Conservation (phyloP, 371 early-diverging fungal species). For the Cokeromyces recurvatus region DNA sequence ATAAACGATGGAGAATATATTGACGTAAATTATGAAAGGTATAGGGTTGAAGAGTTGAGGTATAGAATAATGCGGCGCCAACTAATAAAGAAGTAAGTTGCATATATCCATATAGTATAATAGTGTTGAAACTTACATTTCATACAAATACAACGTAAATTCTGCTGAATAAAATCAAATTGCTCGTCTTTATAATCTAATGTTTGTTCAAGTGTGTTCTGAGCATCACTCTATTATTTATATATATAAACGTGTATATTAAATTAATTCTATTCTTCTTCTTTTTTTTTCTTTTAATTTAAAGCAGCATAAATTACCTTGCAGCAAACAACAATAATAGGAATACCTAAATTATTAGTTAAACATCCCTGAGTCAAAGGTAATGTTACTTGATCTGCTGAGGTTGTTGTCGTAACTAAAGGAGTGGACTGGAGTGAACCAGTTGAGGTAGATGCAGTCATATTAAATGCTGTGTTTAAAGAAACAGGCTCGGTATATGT, state of each 20-base stretch:
- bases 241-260: too few relatives aligned
- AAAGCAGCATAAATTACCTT: slow-evolving; percentile 55
- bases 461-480: slow-evolving; percentile 19
- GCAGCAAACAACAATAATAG: slow-evolving; percentile 83
- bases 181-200: slow-evolving; percentile 85
- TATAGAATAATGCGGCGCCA: slow-evolving; percentile 91
- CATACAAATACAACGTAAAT: slow-evolving; percentile 84
- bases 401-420: slow-evolving; percentile 42
- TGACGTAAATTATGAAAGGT: slow-evolving; percentile 75
- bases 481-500: slow-evolving; percentile 51
- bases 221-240: slow-evolving; percentile 68
- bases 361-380: slow-evolving; percentile 82
- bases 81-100: too few relatives aligned
- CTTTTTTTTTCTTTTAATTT: neutral
- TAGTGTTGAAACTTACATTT: slow-evolving; percentile 75
- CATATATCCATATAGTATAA: slow-evolving; percentile 4
- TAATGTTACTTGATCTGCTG: slow-evolving; percentile 59
- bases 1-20: slow-evolving; percentile 82
- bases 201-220: slow-evolving; percentile 75
- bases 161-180: slow-evolving; percentile 95
- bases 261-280: neutral
- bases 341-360: slow-evolving; percentile 83
- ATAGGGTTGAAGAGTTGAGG: slow-evolving; percentile 77
- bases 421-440: slow-evolving; percentile 18
- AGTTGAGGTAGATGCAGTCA: slow-evolving; percentile 38